Evolutionary conservation across 2,329 filamentous ascomycete species (phyloP).

Genomic region (Colletotrichum navitas): DNA sequence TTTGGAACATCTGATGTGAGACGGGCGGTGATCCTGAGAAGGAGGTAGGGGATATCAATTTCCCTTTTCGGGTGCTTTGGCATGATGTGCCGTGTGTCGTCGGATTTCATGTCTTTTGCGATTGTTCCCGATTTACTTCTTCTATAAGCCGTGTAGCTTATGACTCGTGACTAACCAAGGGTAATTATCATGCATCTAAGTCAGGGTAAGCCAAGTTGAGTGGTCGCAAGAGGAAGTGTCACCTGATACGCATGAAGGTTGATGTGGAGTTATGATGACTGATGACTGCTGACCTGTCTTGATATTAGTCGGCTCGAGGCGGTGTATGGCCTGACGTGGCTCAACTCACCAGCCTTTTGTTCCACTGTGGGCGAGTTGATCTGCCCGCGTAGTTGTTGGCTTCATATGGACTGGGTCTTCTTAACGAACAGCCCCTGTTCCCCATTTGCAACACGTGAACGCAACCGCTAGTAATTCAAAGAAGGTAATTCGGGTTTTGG

Average conservation of each 20-base stretch:
- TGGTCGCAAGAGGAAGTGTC: not conserved
- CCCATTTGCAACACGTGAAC: not conserved
- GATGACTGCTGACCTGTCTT: not conserved
- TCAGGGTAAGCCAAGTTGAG: not conserved
- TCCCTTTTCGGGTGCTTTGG: not conserved
- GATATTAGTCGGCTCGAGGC: not conserved
- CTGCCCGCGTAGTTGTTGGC: not conserved
- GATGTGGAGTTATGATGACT: not conserved
- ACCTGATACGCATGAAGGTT: not conserved
- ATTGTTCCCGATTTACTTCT: not conserved
- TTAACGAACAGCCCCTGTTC: too few relatives aligned
- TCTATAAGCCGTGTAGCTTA: not conserved
- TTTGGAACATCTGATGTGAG: not conserved
- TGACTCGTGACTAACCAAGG: not conserved
- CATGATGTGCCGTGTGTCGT: constrained; percentile 4
- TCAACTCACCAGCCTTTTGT: not conserved
- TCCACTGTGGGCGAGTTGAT: not conserved
- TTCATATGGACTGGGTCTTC: not conserved
- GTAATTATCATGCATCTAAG: constrained; percentile 45
- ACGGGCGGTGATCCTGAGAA: not conserved
- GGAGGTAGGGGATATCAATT: constrained; percentile 1
- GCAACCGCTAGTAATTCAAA: not conserved
- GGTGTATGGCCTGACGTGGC: not conserved
- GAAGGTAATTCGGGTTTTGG: not conserved
- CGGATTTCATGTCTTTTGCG: not conserved